These are phyloP conservation scores for Wickerhamiella dianesei DNA, from an alignment of 805 yeast species.

Conservation along the genomic window DNA sequence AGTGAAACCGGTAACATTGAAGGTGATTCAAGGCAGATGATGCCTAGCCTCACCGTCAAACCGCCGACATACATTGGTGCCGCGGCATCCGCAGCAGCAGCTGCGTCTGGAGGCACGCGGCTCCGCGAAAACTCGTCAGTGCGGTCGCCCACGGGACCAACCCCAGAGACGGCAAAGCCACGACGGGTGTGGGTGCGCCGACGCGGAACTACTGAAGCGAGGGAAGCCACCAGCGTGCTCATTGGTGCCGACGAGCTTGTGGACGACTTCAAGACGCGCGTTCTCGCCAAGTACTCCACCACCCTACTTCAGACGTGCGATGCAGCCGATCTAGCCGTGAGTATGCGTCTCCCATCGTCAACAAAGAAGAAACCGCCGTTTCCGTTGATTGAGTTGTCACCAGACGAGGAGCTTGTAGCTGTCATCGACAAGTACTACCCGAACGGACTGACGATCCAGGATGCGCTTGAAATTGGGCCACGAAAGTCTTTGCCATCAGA, in stretches of 20 bases:
- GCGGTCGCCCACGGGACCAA: not conserved
- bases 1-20: too few relatives aligned
- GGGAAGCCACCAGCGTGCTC: conserved; percentile 52
- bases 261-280: conserved; percentile 58
- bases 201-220: conserved; percentile 10
- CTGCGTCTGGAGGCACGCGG: not conserved
- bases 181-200: conserved; percentile 29
- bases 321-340: conserved; percentile 44
- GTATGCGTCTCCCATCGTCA: conserved; percentile 6
- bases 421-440: conserved; percentile 49
- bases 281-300: conserved; percentile 54
- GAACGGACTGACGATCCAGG: conserved; percentile 51
- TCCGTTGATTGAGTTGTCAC: conserved; percentile 26
- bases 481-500: not conserved
- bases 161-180: not conserved
- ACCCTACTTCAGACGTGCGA: conserved; percentile 48
- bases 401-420: conserved; percentile 48
- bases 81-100: not conserved
- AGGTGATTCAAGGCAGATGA: not conserved
- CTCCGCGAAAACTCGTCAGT: not conserved
- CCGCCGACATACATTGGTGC: not conserved
- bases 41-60: not conserved
- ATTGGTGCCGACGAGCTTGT: conserved; percentile 52
- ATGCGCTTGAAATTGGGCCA: conserved; percentile 44
- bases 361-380: conserved; percentile 1